These are phyloP conservation scores for Candida dendrica DNA, from an alignment of 805 yeast species.

Conservation along the genomic window DNA sequence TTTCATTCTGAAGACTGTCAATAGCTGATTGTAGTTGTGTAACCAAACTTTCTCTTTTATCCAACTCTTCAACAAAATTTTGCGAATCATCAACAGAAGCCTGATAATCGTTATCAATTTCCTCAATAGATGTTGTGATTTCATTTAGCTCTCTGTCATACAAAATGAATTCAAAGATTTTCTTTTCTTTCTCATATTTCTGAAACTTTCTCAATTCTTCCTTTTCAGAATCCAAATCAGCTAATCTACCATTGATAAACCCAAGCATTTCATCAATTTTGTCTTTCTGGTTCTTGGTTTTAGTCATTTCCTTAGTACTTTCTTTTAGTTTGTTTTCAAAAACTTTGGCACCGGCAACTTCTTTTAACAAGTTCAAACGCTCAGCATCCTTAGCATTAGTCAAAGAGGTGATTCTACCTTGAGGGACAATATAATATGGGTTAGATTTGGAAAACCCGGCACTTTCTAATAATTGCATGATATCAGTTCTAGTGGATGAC, in stretches of 20 bases:
- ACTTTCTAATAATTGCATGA: constrained; percentile 75
- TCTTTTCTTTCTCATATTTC: constrained; percentile 55
- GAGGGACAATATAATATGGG: constrained; percentile 96
- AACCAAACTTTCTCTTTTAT: constrained; percentile 50
- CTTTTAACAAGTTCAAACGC: constrained; percentile 71
- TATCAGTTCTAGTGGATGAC: constrained; percentile 71
- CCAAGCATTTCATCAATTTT: constrained; percentile 68
- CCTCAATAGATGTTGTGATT: constrained; percentile 51
- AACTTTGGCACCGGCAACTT: constrained; percentile 91
- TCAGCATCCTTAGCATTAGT: constrained; percentile 87
- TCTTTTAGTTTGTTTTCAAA: constrained; percentile 79
- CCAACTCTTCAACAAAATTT: constrained; percentile 45
- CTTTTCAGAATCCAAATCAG: constrained; percentile 76
- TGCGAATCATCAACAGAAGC: constrained; percentile 45
- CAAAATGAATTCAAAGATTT: constrained; percentile 66
- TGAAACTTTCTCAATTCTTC: constrained; percentile 68
- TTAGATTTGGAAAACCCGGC: constrained; percentile 89
- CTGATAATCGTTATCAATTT: constrained; percentile 50
- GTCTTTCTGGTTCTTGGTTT: constrained; percentile 59
- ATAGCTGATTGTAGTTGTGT: constrained; percentile 38
- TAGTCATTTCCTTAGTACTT: constrained; percentile 71
- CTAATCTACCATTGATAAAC: constrained; percentile 63
- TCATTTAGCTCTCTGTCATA: constrained; percentile 70
- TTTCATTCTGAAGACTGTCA: constrained; percentile 36
- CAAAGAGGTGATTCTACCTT: constrained; percentile 81